Percentiles rank a stretch among this genome's conserved stretches.
phyloP scores from a whole-genome alignment of 371 early-diverging fungal species.

The Smittium mucronatum region DNA sequence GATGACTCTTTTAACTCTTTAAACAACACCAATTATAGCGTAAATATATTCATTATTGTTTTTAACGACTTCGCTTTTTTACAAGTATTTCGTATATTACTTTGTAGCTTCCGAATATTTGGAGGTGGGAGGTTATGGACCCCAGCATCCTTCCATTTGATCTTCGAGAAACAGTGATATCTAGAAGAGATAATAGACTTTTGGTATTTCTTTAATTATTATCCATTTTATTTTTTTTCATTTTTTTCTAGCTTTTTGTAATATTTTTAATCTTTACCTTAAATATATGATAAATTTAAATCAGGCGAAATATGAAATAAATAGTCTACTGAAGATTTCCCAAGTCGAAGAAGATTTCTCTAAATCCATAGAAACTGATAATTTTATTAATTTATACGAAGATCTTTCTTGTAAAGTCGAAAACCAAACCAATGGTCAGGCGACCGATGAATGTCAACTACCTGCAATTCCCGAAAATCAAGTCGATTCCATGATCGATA shows the following conservation, averaged over 20 bases:
- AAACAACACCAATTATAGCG: not conserved
- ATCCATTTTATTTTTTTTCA: not conserved
- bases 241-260: too few relatives aligned
- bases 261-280: too few relatives aligned
- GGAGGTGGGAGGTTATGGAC: slow-evolving; percentile 10
- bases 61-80: not conserved
- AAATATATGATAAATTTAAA: too few relatives aligned
- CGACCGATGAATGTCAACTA: not conserved
- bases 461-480: not conserved
- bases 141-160: not conserved
- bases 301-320: slow-evolving; percentile 1
- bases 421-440: not conserved
- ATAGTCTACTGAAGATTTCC: not conserved
- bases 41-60: not conserved
- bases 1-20: not conserved
- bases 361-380: not conserved
- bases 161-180: not conserved
- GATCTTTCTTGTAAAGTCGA: not conserved
- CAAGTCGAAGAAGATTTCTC: not conserved
- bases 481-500: not conserved
- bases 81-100: not conserved
- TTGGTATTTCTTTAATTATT: not conserved
- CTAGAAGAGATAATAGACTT: slow-evolving; percentile 5
- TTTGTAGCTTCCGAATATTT: slow-evolving; percentile 1
- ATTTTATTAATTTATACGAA: not conserved